Evolutionary conservation across 2,329 filamentous ascomycete species (phyloP).

Genomic region (Phialemoniopsis sp.): DNA sequence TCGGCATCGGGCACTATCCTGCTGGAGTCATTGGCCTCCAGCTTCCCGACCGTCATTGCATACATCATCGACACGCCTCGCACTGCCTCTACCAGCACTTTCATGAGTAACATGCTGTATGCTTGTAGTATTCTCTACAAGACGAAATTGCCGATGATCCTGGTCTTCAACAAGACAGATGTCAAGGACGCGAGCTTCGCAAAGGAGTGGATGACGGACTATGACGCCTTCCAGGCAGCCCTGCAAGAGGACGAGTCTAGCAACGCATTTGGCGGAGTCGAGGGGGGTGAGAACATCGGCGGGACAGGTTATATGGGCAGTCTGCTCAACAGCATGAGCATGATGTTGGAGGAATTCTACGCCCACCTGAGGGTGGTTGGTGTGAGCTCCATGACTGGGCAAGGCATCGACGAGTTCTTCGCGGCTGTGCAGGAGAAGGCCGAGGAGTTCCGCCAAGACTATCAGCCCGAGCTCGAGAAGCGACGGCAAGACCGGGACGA

Average conservation of each 20-base stretch:
- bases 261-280: conserved; percentile 70
- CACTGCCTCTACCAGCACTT: conserved; percentile 88
- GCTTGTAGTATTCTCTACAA: conserved; percentile 98
- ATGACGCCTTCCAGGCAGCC: conserved; percentile 89
- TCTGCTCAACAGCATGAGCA: conserved; percentile 93
- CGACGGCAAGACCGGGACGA: conserved; percentile 72
- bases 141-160: conserved; percentile 95
- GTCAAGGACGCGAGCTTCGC: conserved; percentile 88
- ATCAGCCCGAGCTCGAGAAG: conserved; percentile 85
- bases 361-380: conserved; percentile 88
- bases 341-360: conserved; percentile 97
- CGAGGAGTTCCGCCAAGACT: conserved; percentile 83
- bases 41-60: conserved; percentile 93
- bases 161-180: conserved; percentile 99
- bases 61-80: conserved; percentile 97
- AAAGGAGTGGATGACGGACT: conserved; percentile 99
- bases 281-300: conserved; percentile 55
- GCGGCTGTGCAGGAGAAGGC: conserved; percentile 82
- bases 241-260: conserved; percentile 74
- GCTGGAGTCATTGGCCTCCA: conserved; percentile 85
- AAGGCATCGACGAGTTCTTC: conserved; percentile 92
- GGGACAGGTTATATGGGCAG: conserved; percentile 96
- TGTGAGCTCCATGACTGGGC: conserved; percentile 88
- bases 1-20: conserved; percentile 92
- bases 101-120: conserved; percentile 99